Percentiles rank a stretch among this genome's conserved stretches.
These are phyloP conservation scores for Fomitopsis serialis DNA, from an alignment of 768 basidiomycete genomes.

Conservation along the genomic window DNA sequence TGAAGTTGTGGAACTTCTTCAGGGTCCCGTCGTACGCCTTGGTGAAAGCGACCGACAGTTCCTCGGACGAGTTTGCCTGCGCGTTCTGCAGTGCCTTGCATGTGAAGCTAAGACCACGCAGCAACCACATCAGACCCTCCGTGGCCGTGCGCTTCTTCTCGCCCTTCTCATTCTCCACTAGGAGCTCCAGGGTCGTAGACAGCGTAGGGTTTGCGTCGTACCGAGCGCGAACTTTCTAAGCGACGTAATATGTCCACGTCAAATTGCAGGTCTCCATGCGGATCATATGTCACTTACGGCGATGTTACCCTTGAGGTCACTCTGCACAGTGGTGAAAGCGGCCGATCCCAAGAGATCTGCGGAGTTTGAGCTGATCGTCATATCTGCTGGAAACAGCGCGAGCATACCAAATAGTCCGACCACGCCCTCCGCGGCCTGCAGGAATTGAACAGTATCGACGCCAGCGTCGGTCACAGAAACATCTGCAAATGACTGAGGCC, in stretches of 20 bases:
- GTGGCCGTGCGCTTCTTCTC: slow-evolving; percentile 89
- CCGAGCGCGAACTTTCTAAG: slow-evolving; percentile 84
- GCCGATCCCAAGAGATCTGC: slow-evolving; percentile 81
- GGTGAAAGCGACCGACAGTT: slow-evolving; percentile 71
- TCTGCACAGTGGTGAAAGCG: slow-evolving; percentile 80
- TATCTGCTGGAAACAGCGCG: not conserved
- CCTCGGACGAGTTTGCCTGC: slow-evolving; percentile 54
- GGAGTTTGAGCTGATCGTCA: not conserved
- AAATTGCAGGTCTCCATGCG: not conserved
- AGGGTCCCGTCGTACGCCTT: slow-evolving; percentile 79
- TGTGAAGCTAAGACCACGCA: slow-evolving; percentile 89
- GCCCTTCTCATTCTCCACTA: slow-evolving; percentile 77
- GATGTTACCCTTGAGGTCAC: slow-evolving; percentile 90
- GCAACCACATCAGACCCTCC: slow-evolving; percentile 90
- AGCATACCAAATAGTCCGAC: slow-evolving; percentile 83
- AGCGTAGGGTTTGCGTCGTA: slow-evolving; percentile 60
- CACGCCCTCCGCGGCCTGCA: slow-evolving; percentile 84
- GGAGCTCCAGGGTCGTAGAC: slow-evolving; percentile 76
- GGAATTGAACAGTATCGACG: slow-evolving; percentile 82
- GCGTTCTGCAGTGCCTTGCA: slow-evolving; percentile 69
- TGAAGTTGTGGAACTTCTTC: slow-evolving; percentile 81
- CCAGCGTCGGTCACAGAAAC: slow-evolving; percentile 83
- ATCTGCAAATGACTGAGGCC: slow-evolving; percentile 81
- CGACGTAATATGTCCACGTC: not conserved
- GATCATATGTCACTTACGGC: slow-evolving; percentile 41